Evolutionary conservation across 1,139 yeast genomes (phyloP).

Genomic region (Hansenula sp.): DNA sequence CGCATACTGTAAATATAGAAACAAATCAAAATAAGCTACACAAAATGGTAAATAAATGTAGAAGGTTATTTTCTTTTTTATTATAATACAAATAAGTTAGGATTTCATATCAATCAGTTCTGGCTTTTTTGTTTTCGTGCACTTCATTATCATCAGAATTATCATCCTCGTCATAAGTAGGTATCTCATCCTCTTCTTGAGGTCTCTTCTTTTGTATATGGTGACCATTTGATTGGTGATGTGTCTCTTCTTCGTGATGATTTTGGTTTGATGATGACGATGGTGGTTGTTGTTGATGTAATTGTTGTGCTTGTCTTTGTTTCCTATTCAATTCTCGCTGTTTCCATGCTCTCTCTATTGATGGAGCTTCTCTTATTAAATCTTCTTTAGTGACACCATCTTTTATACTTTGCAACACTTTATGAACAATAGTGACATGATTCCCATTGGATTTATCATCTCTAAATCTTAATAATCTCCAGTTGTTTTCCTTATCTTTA

Average conservation of each 20-base stretch:
- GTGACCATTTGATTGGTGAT: neutral
- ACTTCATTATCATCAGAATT: slow-evolving; percentile 32
- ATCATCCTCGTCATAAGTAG: slow-evolving; percentile 20
- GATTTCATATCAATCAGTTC: neutral
- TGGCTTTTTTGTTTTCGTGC: slow-evolving; percentile 19
- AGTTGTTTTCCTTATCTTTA: slow-evolving; percentile 40
- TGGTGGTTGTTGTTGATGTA: slow-evolving; percentile 5
- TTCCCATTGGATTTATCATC: slow-evolving; percentile 92
- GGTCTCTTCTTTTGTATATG: slow-evolving; percentile 4
- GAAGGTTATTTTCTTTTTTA: neutral
- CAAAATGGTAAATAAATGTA: neutral
- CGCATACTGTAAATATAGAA: neutral
- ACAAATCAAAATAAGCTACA: neutral
- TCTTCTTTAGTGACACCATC: slow-evolving; percentile 86
- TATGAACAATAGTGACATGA: slow-evolving; percentile 73
- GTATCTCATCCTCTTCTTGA: slow-evolving; percentile 10
- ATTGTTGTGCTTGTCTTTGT: slow-evolving; percentile 13
- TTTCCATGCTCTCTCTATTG: slow-evolving; percentile 45
- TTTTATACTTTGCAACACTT: slow-evolving; percentile 75
- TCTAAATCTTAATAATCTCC: slow-evolving; percentile 87
- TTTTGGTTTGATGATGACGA: slow-evolving; percentile 3
- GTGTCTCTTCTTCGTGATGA: neutral
- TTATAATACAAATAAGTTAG: neutral
- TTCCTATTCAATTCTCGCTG: slow-evolving; percentile 33
- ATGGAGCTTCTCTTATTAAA: slow-evolving; percentile 43